A percentile compares a stretch with the other conserved stretches of the same genome.
Evolutionary conservation across 495 filamentous ascomycete genomes (phyloP).

Genomic region (Saxophila tyrrhenica): DNA sequence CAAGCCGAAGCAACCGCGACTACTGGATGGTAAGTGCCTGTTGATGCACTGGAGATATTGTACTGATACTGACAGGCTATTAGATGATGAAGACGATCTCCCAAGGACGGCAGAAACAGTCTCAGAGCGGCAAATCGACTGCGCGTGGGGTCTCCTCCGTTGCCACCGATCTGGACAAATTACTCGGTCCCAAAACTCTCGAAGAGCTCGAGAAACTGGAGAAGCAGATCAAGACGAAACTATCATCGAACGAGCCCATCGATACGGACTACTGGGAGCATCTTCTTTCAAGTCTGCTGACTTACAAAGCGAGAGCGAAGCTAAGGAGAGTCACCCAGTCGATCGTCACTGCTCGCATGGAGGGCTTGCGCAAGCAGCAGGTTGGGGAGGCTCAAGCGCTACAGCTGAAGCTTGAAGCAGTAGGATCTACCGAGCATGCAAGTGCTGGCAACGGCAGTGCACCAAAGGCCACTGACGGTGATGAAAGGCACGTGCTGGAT

Average conservation of each 20-base stretch:
- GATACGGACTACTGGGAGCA: slow-evolving; percentile 98
- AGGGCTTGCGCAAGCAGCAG: slow-evolving; percentile 43
- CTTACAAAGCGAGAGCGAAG: slow-evolving; percentile 87
- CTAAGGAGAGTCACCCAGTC: slow-evolving; percentile 68
- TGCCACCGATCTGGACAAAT: slow-evolving; percentile 72
- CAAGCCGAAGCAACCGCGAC: slow-evolving; percentile 60
- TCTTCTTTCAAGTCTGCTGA: slow-evolving; percentile 66
- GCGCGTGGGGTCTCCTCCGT: slow-evolving; percentile 71
- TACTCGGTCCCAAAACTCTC: slow-evolving; percentile 75
- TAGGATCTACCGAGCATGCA: not conserved
- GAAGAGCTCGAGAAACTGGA: slow-evolving; percentile 78
- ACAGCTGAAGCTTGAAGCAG: not conserved
- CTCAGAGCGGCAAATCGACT: slow-evolving; percentile 48
- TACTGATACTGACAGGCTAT: slow-evolving; percentile 23
- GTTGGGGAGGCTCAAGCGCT: slow-evolving; percentile 50
- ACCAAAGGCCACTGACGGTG: not conserved
- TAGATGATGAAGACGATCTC: slow-evolving; percentile 77
- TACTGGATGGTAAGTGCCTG: slow-evolving; percentile 62
- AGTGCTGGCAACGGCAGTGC: not conserved
- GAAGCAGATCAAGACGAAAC: slow-evolving; percentile 68
- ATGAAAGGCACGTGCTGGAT: slow-evolving; percentile 39
- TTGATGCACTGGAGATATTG: not conserved
- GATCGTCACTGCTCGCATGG: slow-evolving; percentile 55
- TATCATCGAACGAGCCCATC: slow-evolving; percentile 80
- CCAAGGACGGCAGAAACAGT: slow-evolving; percentile 58